Evolutionary conservation across 1,284 basidiomycete species (phyloP).

Genomic region (Afroboletus lepidellus): DNA sequence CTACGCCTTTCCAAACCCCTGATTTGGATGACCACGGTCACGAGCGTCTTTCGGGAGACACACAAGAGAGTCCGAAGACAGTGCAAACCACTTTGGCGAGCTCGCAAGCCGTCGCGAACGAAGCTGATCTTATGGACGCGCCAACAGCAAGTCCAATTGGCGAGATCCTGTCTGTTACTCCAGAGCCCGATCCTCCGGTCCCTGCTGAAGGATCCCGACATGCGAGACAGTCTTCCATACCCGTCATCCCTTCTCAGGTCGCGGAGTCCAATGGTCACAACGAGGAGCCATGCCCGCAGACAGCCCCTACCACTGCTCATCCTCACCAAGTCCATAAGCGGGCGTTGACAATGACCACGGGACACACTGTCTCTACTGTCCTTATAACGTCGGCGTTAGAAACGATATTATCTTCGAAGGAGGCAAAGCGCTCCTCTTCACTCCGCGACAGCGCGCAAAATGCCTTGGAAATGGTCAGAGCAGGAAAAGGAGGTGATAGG

Average conservation of each 20-base stretch:
- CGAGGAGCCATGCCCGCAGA: conserved; percentile 18
- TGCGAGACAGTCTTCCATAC: conserved; percentile 4
- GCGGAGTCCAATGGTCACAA: conserved; percentile 11
- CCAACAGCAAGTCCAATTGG: conserved; percentile 1
- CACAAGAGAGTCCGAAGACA: neutral
- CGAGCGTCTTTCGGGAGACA: conserved; percentile 2
- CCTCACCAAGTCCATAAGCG: conserved; percentile 42
- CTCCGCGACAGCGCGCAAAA: conserved; percentile 80
- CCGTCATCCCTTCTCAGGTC: conserved; percentile 5
- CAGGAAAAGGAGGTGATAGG: conserved; percentile 64
- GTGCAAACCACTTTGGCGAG: neutral
- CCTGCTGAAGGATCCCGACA: conserved; percentile 7
- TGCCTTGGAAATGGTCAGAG: conserved; percentile 81
- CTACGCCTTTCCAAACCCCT: conserved; percentile 3
- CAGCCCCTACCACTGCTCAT: conserved; percentile 15
- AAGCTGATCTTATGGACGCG: conserved; percentile 1
- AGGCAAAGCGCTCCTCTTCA: conserved; percentile 82
- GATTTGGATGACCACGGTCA: neutral
- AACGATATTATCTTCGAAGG: conserved; percentile 83
- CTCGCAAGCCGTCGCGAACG: conserved; percentile 3
- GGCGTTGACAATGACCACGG: conserved; percentile 70
- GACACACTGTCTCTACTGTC: conserved; percentile 71
- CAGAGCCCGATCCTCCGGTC: conserved; percentile 5
- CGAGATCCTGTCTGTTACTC: conserved; percentile 1
- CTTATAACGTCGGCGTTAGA: conserved; percentile 87